Evolutionary conservation across 192 early-diverging fungal genomes (phyloP).

Genomic region (Coemansia nantahalensis): DNA sequence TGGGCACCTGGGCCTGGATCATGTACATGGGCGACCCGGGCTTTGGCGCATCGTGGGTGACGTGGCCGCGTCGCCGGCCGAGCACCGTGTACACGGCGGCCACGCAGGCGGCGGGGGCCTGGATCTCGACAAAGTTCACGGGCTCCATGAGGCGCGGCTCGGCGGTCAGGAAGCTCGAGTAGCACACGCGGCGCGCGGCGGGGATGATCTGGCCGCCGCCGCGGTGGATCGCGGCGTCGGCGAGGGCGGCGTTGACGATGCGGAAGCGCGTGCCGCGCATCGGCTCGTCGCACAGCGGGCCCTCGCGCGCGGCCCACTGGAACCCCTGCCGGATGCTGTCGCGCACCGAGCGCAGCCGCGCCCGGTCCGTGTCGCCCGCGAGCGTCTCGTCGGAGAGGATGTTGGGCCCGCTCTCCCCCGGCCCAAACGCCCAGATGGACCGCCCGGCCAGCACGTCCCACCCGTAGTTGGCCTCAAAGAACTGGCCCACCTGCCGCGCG

Average conservation of each 20-base stretch:
- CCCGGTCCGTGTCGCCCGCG: conserved; percentile 82
- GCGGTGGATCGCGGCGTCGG: conserved; percentile 84
- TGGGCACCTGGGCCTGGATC: conserved; percentile 91
- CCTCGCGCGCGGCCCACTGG: conserved; percentile 96
- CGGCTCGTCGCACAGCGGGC: conserved; percentile 96
- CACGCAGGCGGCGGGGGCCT: conserved; percentile 95
- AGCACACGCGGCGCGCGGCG: conserved; percentile 92
- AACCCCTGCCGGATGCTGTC: conserved; percentile 95
- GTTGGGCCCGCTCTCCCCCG: conserved; percentile 86
- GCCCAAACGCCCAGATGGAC: conserved; percentile 99
- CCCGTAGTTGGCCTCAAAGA: conserved; percentile 80
- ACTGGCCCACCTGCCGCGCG: conserved; percentile 66
- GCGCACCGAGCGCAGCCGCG: conserved; percentile 69
- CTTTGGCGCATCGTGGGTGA: conserved; percentile 91
- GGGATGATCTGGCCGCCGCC: conserved; percentile 98
- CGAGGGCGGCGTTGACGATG: conserved; percentile 82
- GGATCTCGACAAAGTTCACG: conserved; percentile 93
- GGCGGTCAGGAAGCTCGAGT: conserved; percentile 94
- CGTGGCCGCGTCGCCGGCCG: conserved; percentile 91
- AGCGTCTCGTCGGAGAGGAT: conserved; percentile 95
- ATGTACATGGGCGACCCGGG: conserved; percentile 92
- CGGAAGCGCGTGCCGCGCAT: conserved; percentile 96
- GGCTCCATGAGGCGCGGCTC: conserved; percentile 98
- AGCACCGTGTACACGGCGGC: conserved; percentile 93
- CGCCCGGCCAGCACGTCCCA: conserved; percentile 95